These are phyloP conservation scores for Endocalyx cinctus DNA, from an alignment of 2,329 filamentous ascomycete genomes.

Conservation along the genomic window DNA sequence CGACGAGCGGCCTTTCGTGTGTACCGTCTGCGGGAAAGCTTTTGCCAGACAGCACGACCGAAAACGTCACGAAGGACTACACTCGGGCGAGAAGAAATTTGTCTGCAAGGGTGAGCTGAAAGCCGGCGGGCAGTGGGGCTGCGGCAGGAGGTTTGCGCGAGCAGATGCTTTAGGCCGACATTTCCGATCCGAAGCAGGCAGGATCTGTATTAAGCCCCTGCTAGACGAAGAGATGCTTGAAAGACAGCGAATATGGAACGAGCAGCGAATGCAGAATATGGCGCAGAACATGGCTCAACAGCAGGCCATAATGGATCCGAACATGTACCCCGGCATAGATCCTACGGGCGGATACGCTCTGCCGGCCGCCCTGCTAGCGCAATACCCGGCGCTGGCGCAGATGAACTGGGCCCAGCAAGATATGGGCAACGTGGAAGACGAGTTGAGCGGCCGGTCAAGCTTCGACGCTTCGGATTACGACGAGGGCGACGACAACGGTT, in stretches of 20 bases:
- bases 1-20: conserved; percentile 94
- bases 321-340: conserved; percentile 54
- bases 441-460: conserved; percentile 72
- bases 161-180: conserved; percentile 92
- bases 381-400: conserved; percentile 88
- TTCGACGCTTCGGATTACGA: conserved; percentile 80
- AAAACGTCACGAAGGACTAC: conserved; percentile 92
- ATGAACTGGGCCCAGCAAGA: conserved; percentile 72
- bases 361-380: conserved; percentile 82
- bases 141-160: conserved; percentile 85
- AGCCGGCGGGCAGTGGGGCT: conserved; percentile 81
- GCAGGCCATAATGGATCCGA: conserved; percentile 40
- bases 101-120: conserved; percentile 91
- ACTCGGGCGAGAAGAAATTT: conserved; percentile 98
- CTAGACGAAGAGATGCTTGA: conserved; percentile 90
- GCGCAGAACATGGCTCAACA: conserved; percentile 55
- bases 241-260: conserved; percentile 68
- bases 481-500: conserved; percentile 66
- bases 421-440: conserved; percentile 70
- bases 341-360: conserved; percentile 62
- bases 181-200: conserved; percentile 91
- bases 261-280: conserved; percentile 61
- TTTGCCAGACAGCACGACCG: conserved; percentile 97
- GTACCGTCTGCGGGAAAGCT: conserved; percentile 92
- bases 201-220: conserved; percentile 95